Evolutionary conservation across 1,284 basidiomycete genomes (phyloP).

Genomic region (Earliella scabrosa): DNA sequence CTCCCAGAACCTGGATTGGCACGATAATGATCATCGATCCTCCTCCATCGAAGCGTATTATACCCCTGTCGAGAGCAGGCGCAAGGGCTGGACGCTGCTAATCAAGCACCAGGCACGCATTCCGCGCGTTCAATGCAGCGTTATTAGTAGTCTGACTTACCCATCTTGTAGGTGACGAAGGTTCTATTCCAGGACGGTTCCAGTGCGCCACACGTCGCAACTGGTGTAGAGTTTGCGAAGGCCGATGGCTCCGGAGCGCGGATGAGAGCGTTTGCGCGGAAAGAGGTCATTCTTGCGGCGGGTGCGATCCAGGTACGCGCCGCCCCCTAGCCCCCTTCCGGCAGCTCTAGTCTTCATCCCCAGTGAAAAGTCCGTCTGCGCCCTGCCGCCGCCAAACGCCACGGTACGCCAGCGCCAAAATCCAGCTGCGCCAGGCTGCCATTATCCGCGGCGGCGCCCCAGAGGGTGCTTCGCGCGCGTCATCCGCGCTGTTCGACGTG

Average conservation of each 20-base stretch:
- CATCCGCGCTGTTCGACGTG: no score
- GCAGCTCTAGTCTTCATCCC: background rate
- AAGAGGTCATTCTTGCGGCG: conserved; percentile 59
- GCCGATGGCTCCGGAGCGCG: conserved; percentile 25
- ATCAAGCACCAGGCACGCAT: conserved; percentile 29
- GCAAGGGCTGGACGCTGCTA: conserved; percentile 42
- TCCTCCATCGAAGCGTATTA: conserved; percentile 48
- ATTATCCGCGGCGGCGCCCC: no score
- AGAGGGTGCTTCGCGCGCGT: no score
- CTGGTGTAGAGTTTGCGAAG: conserved; percentile 55
- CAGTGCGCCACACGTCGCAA: conserved; percentile 47
- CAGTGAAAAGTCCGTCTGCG: no score
- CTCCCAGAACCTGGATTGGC: conserved; percentile 41
- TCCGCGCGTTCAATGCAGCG: background rate
- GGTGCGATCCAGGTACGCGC: conserved; percentile 36
- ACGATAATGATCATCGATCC: conserved; percentile 38
- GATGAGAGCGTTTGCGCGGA: conserved; percentile 43
- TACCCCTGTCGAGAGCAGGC: conserved; percentile 38
- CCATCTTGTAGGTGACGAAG: conserved; percentile 48
- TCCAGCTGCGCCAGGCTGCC: no score
- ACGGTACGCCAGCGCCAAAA: no score
- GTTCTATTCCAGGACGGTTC: conserved; percentile 51
- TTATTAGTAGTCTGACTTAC: background rate
- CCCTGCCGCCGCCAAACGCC: no score
- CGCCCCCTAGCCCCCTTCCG: background rate